These are phyloP conservation scores for Phaeoacremonium minimum DNA, from an alignment of 2,329 filamentous ascomycete genomes.

Conservation along the genomic window DNA sequence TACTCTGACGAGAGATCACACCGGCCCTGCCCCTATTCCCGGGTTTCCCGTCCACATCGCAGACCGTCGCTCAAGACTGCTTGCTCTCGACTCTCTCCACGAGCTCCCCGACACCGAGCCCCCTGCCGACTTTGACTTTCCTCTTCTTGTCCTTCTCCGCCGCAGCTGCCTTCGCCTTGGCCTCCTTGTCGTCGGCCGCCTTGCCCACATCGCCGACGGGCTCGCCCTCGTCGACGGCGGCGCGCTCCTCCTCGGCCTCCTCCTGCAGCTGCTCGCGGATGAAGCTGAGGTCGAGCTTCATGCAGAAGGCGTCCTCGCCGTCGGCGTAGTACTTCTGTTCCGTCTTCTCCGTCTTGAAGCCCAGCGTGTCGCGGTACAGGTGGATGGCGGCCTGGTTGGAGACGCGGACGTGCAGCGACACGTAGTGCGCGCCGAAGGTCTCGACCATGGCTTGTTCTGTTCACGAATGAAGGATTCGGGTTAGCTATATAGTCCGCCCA, in stretches of 20 bases:
- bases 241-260: conserved; percentile 21
- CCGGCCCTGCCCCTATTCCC: too few species aligned
- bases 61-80: conserved; percentile 28
- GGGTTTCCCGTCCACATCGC: too few species aligned
- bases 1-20: too few species aligned
- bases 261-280: conserved; percentile 46
- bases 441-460: conserved; percentile 94
- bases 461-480: conserved; percentile 2
- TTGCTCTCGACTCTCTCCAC: conserved; percentile 67
- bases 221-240: conserved; percentile 60
- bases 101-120: conserved; percentile 72
- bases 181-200: conserved; percentile 13
- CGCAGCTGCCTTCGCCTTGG: conserved; percentile 28
- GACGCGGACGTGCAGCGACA: conserved; percentile 91
- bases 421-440: conserved; percentile 85
- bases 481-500: not conserved
- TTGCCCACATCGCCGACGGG: conserved; percentile 62
- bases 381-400: conserved; percentile 89
- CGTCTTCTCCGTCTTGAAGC: conserved; percentile 82
- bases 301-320: conserved; percentile 91
- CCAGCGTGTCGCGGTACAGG: conserved; percentile 87
- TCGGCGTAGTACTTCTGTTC: conserved; percentile 95
- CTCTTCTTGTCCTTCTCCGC: conserved; percentile 57
- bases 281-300: conserved; percentile 78
- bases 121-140: conserved; percentile 80